Base-by-base conservation (phyloP, 208 protist genomes). In the Leishmania major region DNA sequence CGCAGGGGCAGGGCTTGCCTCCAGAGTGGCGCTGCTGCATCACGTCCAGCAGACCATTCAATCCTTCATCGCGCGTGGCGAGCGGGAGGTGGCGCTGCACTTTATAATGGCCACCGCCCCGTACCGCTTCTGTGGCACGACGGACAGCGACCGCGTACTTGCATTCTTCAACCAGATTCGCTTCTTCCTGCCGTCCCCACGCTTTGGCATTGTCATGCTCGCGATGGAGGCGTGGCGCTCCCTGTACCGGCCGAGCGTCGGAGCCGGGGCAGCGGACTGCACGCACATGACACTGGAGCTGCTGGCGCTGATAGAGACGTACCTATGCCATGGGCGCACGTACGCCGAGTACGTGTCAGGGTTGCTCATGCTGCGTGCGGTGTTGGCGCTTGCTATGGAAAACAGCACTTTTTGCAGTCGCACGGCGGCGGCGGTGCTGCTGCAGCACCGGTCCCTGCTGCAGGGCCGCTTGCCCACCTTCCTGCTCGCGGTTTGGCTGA, bases 181-280 rank as follows among this genome's bases (percentile, higher is more conserved):
- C 82, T 72, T 88, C 40, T 93, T 91, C 78, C 66, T 96, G 35
- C 91, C 91, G 10, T 90, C 89, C 13, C 69, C 78, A 40, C 83
- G 82, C 69, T 76, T 94, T 19, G 87, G 88, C 51, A 88, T 86
- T 10, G 93, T 88, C 35, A 89, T 92, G 60, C 86, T 96, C 59
- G 93, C 91, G 25, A 89, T 96, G 89, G 93, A 95, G 86, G 91
- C 87, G 71, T 94, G 90, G 87, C 86, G 87, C 25, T 79, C 84
- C 25, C 77, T 96, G 22, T 92, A 95, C 71, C 49, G 83, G 11
- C 78, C 78, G n/a, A 78, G 75, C 40, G 88, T 95, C 71, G 87
- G 80, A 19, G 88, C 87, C 3, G 82, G 82, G 31, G 82, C 88
- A 5, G 78, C 83, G 11, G 89, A 93, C 69, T 91, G 89, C 85